Evolutionary conservation across 257 asterid species (phyloP).

Genomic region (Cinchona pubescens): DNA sequence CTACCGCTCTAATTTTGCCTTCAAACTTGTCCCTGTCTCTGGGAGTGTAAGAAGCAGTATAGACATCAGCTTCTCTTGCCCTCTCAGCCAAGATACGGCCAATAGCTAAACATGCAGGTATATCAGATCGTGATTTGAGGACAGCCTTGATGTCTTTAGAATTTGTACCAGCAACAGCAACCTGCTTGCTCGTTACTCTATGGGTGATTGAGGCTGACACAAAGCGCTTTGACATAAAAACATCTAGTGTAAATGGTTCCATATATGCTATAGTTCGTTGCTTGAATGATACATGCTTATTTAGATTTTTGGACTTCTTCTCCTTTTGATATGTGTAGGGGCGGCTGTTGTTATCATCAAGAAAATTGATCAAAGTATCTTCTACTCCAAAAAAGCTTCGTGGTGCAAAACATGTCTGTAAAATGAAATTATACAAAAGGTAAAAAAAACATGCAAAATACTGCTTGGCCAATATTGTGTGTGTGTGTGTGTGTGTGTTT

Average conservation of each 20-base stretch:
- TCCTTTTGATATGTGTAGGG: conserved; percentile 84
- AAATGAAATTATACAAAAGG: background rate
- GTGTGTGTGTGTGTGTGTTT: too few relatives aligned
- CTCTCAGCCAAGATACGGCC: conserved; percentile 79
- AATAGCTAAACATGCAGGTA: conserved; percentile 80
- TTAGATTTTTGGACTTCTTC: conserved; percentile 70
- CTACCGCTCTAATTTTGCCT: conserved; percentile 94
- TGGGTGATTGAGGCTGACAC: conserved; percentile 93
- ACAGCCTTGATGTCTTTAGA: conserved; percentile 93
- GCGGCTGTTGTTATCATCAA: conserved; percentile 82
- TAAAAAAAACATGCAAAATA: background rate
- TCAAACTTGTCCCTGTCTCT: conserved; percentile 90
- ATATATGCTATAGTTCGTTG: conserved; percentile 82
- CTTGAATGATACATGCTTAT: conserved; percentile 82
- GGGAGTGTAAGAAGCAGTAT: conserved; percentile 81
- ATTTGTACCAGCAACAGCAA: conserved; percentile 95
- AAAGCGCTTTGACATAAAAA: conserved; percentile 79
- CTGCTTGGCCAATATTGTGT: background rate
- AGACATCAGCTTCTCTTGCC: conserved; percentile 90
- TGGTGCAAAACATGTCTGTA: conserved; percentile 61
- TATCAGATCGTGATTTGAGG: conserved; percentile 74
- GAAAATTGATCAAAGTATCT: too few relatives aligned
- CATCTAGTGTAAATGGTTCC: conserved; percentile 93
- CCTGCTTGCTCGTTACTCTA: conserved; percentile 92
- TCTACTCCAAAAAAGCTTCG: conserved; percentile 97